Percentiles rank a stretch among this genome's conserved stretches.
These are phyloP conservation scores for Jackrogersella minutella DNA, from an alignment of 495 filamentous ascomycete genomes.

Conservation along the genomic window DNA sequence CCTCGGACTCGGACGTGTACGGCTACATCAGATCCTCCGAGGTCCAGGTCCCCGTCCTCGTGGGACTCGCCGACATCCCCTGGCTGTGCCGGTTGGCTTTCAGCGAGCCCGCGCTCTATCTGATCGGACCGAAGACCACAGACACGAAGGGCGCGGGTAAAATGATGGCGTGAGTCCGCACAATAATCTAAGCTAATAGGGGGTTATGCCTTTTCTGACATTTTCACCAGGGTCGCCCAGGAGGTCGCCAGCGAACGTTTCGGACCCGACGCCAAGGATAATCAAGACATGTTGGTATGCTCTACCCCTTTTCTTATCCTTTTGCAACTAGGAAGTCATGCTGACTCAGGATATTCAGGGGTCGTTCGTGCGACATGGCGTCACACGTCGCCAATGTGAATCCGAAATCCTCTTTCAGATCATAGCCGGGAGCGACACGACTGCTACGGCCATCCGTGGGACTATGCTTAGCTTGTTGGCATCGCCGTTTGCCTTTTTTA, in stretches of 20 bases:
- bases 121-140: conserved; percentile 35
- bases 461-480: conserved; percentile 60
- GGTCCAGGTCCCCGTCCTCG: conserved; percentile 39
- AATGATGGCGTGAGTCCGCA: conserved; percentile 36
- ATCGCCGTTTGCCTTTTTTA: conserved; percentile 54
- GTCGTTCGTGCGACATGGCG: conserved; percentile 53
- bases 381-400: conserved; percentile 49
- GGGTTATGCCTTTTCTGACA: background rate
- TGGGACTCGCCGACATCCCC: conserved; percentile 27
- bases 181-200: background rate
- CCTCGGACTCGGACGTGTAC: conserved; percentile 52
- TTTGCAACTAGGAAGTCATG: background rate
- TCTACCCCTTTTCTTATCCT: background rate
- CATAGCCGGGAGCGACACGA: conserved; percentile 60
- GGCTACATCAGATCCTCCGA: conserved; percentile 51
- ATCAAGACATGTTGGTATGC: conserved; percentile 52
- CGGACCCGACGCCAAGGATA: conserved; percentile 41
- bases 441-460: conserved; percentile 64
- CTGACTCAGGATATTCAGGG: conserved; percentile 30
- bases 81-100: conserved; percentile 27
- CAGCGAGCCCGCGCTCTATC: conserved; percentile 25
- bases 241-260: conserved; percentile 44
- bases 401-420: conserved; percentile 54
- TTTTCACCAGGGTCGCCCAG: conserved; percentile 26
- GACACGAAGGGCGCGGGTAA: conserved; percentile 42